These are phyloP conservation scores for Pseudognaphalium luteoalbum DNA, from an alignment of 129 eudicot genomes.

Conservation along the genomic window DNA sequence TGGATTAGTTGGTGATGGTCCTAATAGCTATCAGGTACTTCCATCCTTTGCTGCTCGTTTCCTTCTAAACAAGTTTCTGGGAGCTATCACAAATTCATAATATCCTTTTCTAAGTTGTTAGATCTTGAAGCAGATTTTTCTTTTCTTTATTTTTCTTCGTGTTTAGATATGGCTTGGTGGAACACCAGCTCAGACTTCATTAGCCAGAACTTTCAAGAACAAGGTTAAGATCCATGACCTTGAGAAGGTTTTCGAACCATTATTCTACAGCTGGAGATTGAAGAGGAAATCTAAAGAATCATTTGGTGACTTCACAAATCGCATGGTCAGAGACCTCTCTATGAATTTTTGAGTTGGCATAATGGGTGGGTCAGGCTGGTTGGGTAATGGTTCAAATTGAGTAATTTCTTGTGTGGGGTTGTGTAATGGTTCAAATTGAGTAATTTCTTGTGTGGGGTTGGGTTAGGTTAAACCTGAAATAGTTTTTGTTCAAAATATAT, in stretches of 20 bases:
- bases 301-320: constrained; percentile 88
- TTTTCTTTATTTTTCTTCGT: neutral
- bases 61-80: neutral
- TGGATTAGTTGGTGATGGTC: constrained; percentile 99
- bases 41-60: neutral
- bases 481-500: neutral
- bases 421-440: neutral
- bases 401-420: neutral
- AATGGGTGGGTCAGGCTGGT: neutral
- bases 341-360: neutral
- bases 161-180: constrained; percentile 95
- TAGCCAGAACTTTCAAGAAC: constrained; percentile 76
- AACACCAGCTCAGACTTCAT: constrained; percentile 72
- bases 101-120: neutral
- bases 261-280: constrained; percentile 78
- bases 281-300: constrained; percentile 80
- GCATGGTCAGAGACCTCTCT: constrained; percentile 60
- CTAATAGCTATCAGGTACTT: constrained; percentile 95
- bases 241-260: constrained; percentile 92
- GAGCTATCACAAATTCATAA: neutral
- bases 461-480: neutral
- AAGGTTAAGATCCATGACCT: constrained; percentile 90
- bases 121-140: neutral
- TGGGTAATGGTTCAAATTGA: neutral
- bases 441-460: neutral